phyloP scores from a whole-genome alignment of 1,139 yeast genomes.

The Yamadazyma buinensis region DNA sequence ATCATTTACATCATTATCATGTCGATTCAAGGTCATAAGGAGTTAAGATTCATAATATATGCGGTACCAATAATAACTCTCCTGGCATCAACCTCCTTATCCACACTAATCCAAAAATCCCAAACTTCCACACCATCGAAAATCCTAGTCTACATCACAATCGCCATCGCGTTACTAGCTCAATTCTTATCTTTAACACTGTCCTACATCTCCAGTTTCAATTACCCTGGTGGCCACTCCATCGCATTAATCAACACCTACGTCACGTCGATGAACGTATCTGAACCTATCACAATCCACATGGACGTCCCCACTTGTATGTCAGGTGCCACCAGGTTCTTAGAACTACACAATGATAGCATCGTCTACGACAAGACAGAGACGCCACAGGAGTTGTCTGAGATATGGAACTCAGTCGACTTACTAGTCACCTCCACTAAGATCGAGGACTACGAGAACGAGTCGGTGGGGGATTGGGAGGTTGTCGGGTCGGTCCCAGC shows the following conservation, averaged over 20 bases:
- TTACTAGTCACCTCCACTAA: slow-evolving; percentile 51
- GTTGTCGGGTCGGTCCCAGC: slow-evolving; percentile 17
- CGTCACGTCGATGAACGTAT: slow-evolving; percentile 16
- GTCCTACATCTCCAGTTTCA: slow-evolving; percentile 63
- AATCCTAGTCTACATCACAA: slow-evolving; percentile 22
- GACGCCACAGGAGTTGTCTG: slow-evolving; percentile 28
- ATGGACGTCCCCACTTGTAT: slow-evolving; percentile 80
- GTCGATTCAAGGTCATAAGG: slow-evolving; percentile 89
- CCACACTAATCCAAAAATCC: slow-evolving; percentile 27
- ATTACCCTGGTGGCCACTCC: slow-evolving; percentile 91
- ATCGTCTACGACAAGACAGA: slow-evolving; percentile 79
- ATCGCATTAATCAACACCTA: slow-evolving; percentile 48
- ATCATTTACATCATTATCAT: slow-evolving; percentile 53
- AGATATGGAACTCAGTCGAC: slow-evolving; percentile 54
- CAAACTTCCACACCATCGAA: slow-evolving; percentile 15
- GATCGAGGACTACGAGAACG: slow-evolving; percentile 4
- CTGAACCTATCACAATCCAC: slow-evolving; percentile 44
- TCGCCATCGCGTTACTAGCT: slow-evolving; percentile 26
- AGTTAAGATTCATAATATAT: slow-evolving; percentile 87
- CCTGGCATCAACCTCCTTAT: slow-evolving; percentile 62
- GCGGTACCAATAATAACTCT: slow-evolving; percentile 65
- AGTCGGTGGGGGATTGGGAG: slow-evolving; percentile 25
- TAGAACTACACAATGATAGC: slow-evolving; percentile 43
- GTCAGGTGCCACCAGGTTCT: slow-evolving; percentile 82
- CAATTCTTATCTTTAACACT: slow-evolving; percentile 44